phyloP scores from a whole-genome alignment of 345 rosid species.

The Eucalyptus regnans region DNA sequence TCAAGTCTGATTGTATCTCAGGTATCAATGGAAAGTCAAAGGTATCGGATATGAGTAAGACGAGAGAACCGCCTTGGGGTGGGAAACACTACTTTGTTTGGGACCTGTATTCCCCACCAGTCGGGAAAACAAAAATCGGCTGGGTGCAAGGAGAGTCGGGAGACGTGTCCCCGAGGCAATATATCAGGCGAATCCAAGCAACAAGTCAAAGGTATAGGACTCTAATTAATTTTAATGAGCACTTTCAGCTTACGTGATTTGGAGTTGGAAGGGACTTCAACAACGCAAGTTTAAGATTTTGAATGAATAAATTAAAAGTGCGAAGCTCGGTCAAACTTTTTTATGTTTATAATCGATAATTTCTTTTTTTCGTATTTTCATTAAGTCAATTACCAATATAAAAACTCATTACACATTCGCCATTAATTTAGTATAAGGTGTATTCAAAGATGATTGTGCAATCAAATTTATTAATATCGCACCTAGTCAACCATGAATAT shows the following conservation, averaged over 20 bases:
- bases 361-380: neutral
- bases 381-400: neutral
- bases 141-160: rapidly evolving
- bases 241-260: neutral
- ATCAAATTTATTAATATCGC: neutral
- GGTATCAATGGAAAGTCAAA: neutral
- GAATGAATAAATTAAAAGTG: neutral
- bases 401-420: neutral
- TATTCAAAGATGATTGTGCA: neutral
- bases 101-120: rapidly evolving
- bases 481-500: neutral
- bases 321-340: rapidly evolving
- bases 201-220: rapidly evolving
- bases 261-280: neutral
- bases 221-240: neutral
- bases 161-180: rapidly evolving
- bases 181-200: rapidly evolving
- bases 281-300: neutral
- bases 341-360: neutral
- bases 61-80: rapidly evolving
- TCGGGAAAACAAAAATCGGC: rapidly evolving
- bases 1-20: neutral
- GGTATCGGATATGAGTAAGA: rapidly evolving
- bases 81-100: too few relatives aligned
- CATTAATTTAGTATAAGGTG: neutral